Conservation (phyloP, 2,329 filamentous ascomycete genomes). For the Colletotrichum magnum region DNA sequence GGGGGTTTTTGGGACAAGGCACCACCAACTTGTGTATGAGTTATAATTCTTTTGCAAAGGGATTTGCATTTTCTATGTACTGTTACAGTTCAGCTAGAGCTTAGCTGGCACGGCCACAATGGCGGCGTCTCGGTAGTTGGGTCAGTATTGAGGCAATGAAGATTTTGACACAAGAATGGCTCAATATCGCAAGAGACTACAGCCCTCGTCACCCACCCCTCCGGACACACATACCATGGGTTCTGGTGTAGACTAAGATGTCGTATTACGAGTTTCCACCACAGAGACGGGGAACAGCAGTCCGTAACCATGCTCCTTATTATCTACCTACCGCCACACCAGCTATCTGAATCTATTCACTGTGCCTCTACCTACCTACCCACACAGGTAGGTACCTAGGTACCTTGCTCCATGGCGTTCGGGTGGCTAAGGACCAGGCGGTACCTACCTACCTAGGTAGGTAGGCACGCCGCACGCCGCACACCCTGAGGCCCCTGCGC, state of each 20-base stretch:
- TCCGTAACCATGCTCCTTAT: too few species aligned
- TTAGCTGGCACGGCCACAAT: constrained; percentile 27
- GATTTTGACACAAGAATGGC: too few species aligned
- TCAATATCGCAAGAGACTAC: constrained; percentile 14
- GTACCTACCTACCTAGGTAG: not conserved
- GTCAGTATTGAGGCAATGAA: constrained; percentile 32
- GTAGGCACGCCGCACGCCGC: too few species aligned
- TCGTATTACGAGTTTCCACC: too few species aligned
- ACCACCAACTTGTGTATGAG: constrained; percentile 38
- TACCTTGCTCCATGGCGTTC: not conserved
- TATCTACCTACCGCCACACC: too few species aligned
- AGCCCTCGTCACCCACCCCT: not conserved
- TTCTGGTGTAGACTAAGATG: too few species aligned
- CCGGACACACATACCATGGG: not conserved
- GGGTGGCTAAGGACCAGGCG: not conserved
- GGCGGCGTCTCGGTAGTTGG: constrained; percentile 33
- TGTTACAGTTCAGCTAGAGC: constrained; percentile 38
- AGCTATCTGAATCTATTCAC: too few species aligned
- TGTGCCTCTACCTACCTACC: too few species aligned
- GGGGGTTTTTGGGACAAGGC: constrained; percentile 26
- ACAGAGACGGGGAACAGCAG: too few species aligned
- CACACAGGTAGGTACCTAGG: too few species aligned
- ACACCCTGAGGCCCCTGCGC: not conserved
- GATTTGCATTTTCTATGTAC: constrained; percentile 41
- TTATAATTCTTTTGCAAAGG: constrained; percentile 41